Conservation (phyloP, 306 rosid genomes). For the Datisca glomerata region DNA sequence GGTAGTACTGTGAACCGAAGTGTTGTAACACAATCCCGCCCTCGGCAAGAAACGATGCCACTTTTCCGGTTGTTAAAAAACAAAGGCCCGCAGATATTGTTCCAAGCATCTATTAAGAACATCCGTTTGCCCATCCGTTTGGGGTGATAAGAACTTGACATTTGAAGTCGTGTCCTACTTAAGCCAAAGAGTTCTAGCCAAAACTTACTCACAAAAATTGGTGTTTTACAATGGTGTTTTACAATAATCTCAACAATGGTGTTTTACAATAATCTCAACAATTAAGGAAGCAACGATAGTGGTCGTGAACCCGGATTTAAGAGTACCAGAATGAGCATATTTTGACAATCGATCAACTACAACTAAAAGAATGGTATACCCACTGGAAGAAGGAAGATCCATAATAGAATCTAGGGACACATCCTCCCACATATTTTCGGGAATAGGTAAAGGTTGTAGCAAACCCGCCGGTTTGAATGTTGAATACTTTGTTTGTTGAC, state of each 20-base stretch:
- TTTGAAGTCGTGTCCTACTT: no score
- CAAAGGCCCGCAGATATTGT: no score
- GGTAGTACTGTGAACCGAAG: no score
- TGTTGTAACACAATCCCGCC: no score
- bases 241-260: not conserved
- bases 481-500: not conserved
- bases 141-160: no score
- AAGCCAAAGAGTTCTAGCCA: not conserved
- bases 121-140: no score
- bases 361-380: not conserved
- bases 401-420: no score
- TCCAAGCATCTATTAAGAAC: no score
- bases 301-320: not conserved
- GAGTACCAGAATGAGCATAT: not conserved
- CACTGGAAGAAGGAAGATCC: not conserved
- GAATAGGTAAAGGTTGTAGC: not conserved
- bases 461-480: not conserved
- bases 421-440: not conserved
- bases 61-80: no score
- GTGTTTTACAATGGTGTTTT: not conserved
- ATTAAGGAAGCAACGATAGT: not conserved
- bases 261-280: not conserved
- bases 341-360: not conserved
- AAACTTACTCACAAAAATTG: not conserved
- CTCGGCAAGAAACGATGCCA: no score